A percentile compares a stretch with the other conserved stretches of the same genome.
Conservation (phyloP, 257 asterid genomes). For the Nicotiana undulata region DNA sequence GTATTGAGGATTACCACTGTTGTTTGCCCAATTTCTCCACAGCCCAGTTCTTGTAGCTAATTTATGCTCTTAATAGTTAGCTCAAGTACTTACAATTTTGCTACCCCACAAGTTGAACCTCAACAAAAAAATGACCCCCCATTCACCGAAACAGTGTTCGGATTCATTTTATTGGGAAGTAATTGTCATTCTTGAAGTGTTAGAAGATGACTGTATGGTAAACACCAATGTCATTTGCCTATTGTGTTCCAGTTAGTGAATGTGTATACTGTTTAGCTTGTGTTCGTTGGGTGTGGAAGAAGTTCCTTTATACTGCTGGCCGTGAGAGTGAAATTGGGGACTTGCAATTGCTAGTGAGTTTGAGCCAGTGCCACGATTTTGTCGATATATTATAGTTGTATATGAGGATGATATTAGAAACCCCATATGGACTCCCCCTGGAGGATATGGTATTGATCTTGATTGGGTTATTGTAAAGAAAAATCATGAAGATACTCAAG, state of each 20-base stretch:
- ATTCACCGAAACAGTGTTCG: neutral
- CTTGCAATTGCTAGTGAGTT: constrained; percentile 75
- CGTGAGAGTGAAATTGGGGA: constrained; percentile 93
- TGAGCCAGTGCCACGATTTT: constrained; percentile 75
- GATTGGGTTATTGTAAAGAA: constrained; percentile 58
- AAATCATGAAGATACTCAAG: constrained; percentile 47
- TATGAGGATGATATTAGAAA: constrained; percentile 74
- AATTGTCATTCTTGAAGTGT: constrained; percentile 11
- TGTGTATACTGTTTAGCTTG: constrained; percentile 96
- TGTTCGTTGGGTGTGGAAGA: constrained; percentile 95
- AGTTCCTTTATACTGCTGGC: constrained; percentile 83
- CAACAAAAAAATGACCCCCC: neutral
- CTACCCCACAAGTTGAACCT: neutral
- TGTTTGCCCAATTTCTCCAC: neutral
- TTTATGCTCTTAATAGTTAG: neutral
- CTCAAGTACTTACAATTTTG: neutral
- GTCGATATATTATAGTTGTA: constrained; percentile 61
- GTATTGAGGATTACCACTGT: constrained; percentile 1
- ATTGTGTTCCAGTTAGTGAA: constrained; percentile 84
- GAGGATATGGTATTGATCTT: constrained; percentile 78
- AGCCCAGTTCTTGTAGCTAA: neutral
- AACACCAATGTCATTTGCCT: constrained; percentile 83
- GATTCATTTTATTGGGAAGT: neutral
- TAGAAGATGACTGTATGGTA: constrained; percentile 20
- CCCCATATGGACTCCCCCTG: constrained; percentile 77